Base-by-base conservation (phyloP, 768 basidiomycete genomes). In the Punctularia strigosozonata region DNA sequence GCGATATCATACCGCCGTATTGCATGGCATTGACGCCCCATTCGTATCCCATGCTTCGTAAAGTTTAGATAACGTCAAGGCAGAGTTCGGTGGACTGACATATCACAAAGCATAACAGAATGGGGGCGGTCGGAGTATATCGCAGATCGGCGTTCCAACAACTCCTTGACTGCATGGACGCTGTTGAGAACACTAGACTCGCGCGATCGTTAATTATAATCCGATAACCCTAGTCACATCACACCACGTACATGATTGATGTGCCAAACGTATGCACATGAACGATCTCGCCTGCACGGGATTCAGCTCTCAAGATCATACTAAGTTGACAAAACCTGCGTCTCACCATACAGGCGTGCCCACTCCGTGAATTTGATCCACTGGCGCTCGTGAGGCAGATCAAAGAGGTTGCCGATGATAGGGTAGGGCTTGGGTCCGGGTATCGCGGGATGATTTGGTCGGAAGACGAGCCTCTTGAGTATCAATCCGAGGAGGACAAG, bases 391-490 rank as follows among this genome's bases (percentile, higher is more conserved):
- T 22, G 39, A 3, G 51, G 52, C 18, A 52, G 19, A 21, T 52
- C 45, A 10, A 43, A 31, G n/a, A 47, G 37, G 37, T 56, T 56
- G 1, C 54, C 54, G 22, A 54, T 43, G 18, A 56, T 25, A 6
- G 53, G 51, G 3, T 49, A 40, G 10, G 44, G 43, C 21, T 45
- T 46, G 12, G 54, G 54, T 6, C 54, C 54, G 2, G 54, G 54
- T 6, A n/a, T n/a, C n/a, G n/a, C n/a, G n/a, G n/a, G n/a, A n/a
- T n/a, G n/a, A n/a, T n/a, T n/a, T n/a, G n/a, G n/a, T n/a, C n/a
- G n/a, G n/a, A n/a, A n/a, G n/a, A n/a, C n/a, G n/a, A n/a, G n/a
- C n/a, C n/a, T n/a, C n/a, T n/a, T n/a, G n/a, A n/a, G n/a, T n/a
- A n/a, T n/a, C n/a, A n/a, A n/a, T n/a, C n/a, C n/a, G n/a, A n/a